phyloP scores from a whole-genome alignment of 179 eudicot genomes.

The Carnegiea gigantea region DNA sequence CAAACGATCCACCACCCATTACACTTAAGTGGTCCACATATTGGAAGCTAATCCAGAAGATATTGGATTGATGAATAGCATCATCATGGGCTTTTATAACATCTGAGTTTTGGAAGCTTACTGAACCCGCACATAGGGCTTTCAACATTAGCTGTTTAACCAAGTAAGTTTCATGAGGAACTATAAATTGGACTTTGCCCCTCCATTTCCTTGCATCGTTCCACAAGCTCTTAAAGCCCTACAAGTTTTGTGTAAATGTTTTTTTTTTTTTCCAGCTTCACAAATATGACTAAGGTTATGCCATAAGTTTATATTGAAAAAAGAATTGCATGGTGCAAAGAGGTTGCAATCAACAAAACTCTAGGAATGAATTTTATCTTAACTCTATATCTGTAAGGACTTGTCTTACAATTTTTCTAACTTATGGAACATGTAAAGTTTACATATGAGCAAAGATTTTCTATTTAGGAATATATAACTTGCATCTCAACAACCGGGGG shows the following conservation, averaged over 20 bases:
- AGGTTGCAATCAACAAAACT: background rate
- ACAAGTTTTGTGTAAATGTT: background rate
- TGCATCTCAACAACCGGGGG: no score
- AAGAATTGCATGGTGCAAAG: background rate
- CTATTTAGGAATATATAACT: no score
- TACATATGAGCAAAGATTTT: no score
- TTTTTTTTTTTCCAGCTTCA: background rate
- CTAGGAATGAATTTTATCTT: background rate
- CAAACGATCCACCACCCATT: slow-evolving; percentile 3
- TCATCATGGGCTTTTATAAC: background rate
- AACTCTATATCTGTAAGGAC: background rate
- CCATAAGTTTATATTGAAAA: background rate
- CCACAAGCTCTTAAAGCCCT: background rate
- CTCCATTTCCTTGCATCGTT: background rate
- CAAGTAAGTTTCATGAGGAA: slow-evolving; percentile 5
- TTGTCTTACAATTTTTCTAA: background rate
- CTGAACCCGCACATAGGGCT: background rate
- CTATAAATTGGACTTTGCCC: background rate
- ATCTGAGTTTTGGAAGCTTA: background rate
- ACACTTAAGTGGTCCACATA: background rate
- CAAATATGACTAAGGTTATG: background rate
- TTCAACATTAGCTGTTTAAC: background rate
- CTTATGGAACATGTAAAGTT: no score
- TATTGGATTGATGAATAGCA: background rate
- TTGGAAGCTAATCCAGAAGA: background rate